These are phyloP conservation scores for Fusarium euwallaceae DNA, from an alignment of 2,329 filamentous ascomycete species.

Conservation along the genomic window DNA sequence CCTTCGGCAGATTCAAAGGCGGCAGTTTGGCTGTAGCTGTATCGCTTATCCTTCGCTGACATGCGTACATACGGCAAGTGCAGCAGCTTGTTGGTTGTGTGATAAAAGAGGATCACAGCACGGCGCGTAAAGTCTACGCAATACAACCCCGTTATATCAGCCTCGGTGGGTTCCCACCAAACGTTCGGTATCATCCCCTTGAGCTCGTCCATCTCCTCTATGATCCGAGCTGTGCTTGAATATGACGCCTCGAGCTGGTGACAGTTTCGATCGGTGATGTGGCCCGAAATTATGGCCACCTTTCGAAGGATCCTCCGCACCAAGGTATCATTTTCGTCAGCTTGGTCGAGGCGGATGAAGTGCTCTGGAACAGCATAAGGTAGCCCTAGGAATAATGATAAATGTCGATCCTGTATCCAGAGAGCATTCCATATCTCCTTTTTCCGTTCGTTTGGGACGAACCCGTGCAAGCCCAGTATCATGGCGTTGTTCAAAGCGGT, in stretches of 20 bases:
- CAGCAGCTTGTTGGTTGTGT: constrained; percentile 54
- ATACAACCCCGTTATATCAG: constrained; percentile 5
- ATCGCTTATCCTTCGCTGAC: constrained; percentile 51
- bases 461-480: constrained; percentile 62
- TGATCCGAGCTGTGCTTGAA: background rate
- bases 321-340: background rate
- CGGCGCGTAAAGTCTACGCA: constrained; percentile 39
- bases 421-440: constrained; percentile 56
- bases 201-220: constrained; percentile 54
- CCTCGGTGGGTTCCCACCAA: constrained; percentile 12
- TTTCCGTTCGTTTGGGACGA: constrained; percentile 46
- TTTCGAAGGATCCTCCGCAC: constrained; percentile 30
- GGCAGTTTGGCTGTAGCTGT: constrained; percentile 53
- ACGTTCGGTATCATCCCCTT: constrained; percentile 46
- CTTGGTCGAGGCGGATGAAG: background rate
- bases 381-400: constrained; percentile 26
- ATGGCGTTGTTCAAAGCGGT: constrained; percentile 65
- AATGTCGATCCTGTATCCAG: constrained; percentile 59
- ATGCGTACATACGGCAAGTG: constrained; percentile 63
- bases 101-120: constrained; percentile 55
- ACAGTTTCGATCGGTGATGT: constrained; percentile 21
- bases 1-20: constrained; percentile 58
- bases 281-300: constrained; percentile 19
- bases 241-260: constrained; percentile 3
- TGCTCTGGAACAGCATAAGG: constrained; percentile 20